These are phyloP conservation scores for Aotearoamyces nothofagi DNA, from an alignment of 2,329 filamentous ascomycete species.

Conservation along the genomic window DNA sequence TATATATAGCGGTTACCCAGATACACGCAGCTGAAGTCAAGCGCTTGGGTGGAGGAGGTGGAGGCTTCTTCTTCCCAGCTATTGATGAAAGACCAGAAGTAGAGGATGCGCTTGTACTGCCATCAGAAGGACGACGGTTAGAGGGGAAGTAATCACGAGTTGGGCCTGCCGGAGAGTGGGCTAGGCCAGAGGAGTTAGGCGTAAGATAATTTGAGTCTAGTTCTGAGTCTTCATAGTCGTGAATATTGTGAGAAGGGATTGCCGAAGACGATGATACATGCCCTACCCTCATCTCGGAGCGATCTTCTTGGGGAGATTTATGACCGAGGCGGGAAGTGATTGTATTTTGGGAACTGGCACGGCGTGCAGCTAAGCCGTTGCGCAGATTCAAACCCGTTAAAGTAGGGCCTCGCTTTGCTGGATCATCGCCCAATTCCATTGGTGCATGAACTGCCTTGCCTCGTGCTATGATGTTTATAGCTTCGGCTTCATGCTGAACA, in stretches of 20 bases:
- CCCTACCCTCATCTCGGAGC: slow-evolving; percentile 8
- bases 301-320: slow-evolving; percentile 8
- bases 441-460: slow-evolving; percentile 50
- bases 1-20: slow-evolving; percentile 59
- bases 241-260: slow-evolving; percentile 1
- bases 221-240: slow-evolving; percentile 7
- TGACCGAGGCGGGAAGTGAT: slow-evolving; percentile 6
- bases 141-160: slow-evolving; percentile 17
- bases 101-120: slow-evolving; percentile 1
- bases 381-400: slow-evolving; percentile 16
- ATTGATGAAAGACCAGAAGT: slow-evolving; percentile 1
- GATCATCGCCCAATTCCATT: slow-evolving; percentile 22
- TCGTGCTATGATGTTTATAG: slow-evolving; percentile 43
- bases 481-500: slow-evolving; percentile 50
- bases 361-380: slow-evolving; percentile 25
- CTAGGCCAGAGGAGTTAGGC: slow-evolving; percentile 12
- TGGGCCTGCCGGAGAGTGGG: slow-evolving; percentile 15
- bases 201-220: slow-evolving; percentile 8
- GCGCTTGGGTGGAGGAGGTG: slow-evolving; percentile 51
- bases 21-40: slow-evolving; percentile 28
- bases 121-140: slow-evolving; percentile 13
- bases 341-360: slow-evolving; percentile 24
- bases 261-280: slow-evolving; percentile 10
- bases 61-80: slow-evolving; percentile 55
- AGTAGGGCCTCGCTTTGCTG: slow-evolving; percentile 7